Evolutionary conservation across 2,329 filamentous ascomycete species (phyloP).

Genomic region (Fusarium austroafricanum): DNA sequence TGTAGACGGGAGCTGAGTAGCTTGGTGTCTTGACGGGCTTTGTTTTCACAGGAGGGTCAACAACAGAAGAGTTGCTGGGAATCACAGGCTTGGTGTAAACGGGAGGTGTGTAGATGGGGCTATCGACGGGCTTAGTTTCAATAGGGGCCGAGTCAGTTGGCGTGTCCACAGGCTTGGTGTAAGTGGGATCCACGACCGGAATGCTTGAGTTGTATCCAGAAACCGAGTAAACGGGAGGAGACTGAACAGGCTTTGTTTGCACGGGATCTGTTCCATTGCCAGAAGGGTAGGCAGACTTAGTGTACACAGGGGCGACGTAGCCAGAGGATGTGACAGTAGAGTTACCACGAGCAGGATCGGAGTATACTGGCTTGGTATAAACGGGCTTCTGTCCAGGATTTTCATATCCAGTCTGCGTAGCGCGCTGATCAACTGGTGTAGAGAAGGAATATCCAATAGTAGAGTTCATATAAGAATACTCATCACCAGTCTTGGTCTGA

Average conservation of each 20-base stretch:
- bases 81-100: constrained; percentile 9
- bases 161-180: constrained; percentile 4
- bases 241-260: constrained; percentile 11
- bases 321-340: constrained; percentile 23
- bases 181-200: not conserved
- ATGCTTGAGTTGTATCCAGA: not conserved
- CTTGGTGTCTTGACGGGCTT: not conserved
- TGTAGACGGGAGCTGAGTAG: constrained; percentile 23
- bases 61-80: too few relatives aligned
- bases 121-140: constrained; percentile 22
- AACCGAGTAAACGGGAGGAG: constrained; percentile 5
- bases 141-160: too few relatives aligned
- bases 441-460: constrained; percentile 25
- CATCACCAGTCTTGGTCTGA: constrained; percentile 18
- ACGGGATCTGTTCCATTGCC: constrained; percentile 16
- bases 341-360: constrained; percentile 20
- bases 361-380: constrained; percentile 23
- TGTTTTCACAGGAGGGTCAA: too few relatives aligned
- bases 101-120: too few relatives aligned
- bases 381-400: constrained; percentile 9
- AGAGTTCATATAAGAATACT: constrained; percentile 34
- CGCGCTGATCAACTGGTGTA: not conserved
- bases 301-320: constrained; percentile 24
- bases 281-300: constrained; percentile 20
- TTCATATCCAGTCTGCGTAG: constrained; percentile 1